Conservation (phyloP, 164 flowering plant genomes). For the Paratinospora sagittata region DNA sequence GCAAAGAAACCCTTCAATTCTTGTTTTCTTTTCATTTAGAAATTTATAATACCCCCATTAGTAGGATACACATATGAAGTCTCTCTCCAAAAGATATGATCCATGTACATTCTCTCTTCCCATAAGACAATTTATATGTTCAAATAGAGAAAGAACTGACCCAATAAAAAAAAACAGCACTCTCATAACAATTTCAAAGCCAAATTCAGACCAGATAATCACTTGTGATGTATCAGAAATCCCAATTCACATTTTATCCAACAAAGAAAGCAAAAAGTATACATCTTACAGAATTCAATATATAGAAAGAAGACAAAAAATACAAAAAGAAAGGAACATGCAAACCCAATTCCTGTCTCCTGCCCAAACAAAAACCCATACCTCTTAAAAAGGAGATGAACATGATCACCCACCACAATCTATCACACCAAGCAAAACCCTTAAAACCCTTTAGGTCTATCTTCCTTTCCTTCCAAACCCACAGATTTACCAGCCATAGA, state of each 20-base stretch:
- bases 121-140: too few relatives aligned
- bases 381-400: slow-evolving; percentile 4
- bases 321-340: too few relatives aligned
- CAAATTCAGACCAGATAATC: too few relatives aligned
- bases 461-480: slow-evolving; percentile 29
- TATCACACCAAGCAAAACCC: slow-evolving; percentile 2
- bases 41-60: neutral
- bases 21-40: neutral
- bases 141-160: too few relatives aligned
- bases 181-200: too few relatives aligned
- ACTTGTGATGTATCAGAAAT: too few relatives aligned
- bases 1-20: neutral
- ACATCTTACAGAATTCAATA: too few relatives aligned
- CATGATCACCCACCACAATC: neutral
- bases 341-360: neutral
- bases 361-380: slow-evolving; percentile 3
- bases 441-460: slow-evolving; percentile 54
- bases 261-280: too few relatives aligned
- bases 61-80: neutral
- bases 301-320: too few relatives aligned
- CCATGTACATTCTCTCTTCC: too few relatives aligned
- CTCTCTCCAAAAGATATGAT: neutral
- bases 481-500: slow-evolving; percentile 55
- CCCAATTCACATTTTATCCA: too few relatives aligned
- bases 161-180: too few relatives aligned